Evolutionary conservation across 2,329 filamentous ascomycete genomes (phyloP), one percentile per base, ranked within the genome.

Genomic region (Pyricularia grisea): DNA sequence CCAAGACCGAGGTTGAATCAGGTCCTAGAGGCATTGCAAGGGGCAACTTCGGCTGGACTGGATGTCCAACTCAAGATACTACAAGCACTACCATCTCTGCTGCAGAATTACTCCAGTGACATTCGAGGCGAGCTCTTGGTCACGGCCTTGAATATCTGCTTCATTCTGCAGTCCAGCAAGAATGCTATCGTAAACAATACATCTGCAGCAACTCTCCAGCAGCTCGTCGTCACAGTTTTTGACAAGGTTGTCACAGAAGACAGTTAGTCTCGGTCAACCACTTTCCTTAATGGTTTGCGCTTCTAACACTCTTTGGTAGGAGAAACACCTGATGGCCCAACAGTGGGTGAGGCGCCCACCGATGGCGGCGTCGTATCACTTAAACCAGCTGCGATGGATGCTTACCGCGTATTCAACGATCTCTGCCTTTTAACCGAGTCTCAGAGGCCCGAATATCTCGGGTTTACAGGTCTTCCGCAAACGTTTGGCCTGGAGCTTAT

Each of bases 1-100:
- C 92, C 95, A 0, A 87, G 88, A 72, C 87, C 90, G 68, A 90
- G 93, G 73, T 82, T 99, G 68, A 90, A 90, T 76, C 93, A 97
- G 77, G 91, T 97, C 17, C 84, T 99, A 3, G 92, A 96, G 75
- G 93, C 94, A 9, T 85, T 99, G 73, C 90, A 90, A 76, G 92
- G 97, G 77, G 94, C 92, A 66, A 91, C 92, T 73, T 93, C 83
- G 78, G 90, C 92, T 76, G 83, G 88, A 17, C 81, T 97, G 70
- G 95, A 99, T 80, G 91, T 97, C 2, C 95, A 99, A 76, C 87
- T 99, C 73, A 98, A 98, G 79, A 95, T 98, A 68, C 82, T 99
- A 17, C 95, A 99, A 78, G 93, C 93, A 0, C 81, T 99, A 20
- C 95, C 95, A 4, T 92, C 93, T 1, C 80, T 99, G 50, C 81